Conservation (phyloP, 352 stramenopile species). For the Aphanomyces astaci region DNA sequence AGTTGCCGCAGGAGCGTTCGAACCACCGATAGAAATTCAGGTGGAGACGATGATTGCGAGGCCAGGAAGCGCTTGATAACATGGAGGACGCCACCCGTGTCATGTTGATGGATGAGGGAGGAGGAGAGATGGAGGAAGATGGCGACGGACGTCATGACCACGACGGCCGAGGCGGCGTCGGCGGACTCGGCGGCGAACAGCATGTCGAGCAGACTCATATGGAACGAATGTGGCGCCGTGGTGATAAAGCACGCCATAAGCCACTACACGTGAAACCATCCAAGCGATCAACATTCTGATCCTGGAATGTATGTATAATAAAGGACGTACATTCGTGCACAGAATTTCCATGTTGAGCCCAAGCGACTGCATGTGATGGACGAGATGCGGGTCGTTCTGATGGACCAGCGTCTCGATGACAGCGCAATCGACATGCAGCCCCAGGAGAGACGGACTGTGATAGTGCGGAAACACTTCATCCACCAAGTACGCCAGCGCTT, state of each 20-base stretch:
- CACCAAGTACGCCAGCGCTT: conserved; percentile 58
- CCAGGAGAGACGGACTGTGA: conserved; percentile 80
- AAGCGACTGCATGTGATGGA: conserved; percentile 55
- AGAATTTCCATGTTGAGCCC: conserved; percentile 84
- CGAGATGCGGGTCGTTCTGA: conserved; percentile 70
- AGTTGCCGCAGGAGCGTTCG: conserved; percentile 55
- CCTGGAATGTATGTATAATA: neutral
- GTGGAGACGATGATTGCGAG: conserved; percentile 56
- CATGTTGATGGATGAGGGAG: conserved; percentile 51
- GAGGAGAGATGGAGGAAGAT: conserved; percentile 67
- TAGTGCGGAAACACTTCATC: conserved; percentile 68
- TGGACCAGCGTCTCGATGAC: conserved; percentile 73
- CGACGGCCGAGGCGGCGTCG: conserved; percentile 54
- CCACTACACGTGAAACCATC: conserved; percentile 33
- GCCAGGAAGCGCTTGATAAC: conserved; percentile 75
- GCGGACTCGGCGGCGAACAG: conserved; percentile 54
- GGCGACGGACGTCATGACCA: conserved; percentile 63
- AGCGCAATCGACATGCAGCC: conserved; percentile 69
- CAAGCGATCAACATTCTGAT: no score
- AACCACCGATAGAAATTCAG: conserved; percentile 9
- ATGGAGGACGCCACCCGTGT: conserved; percentile 69
- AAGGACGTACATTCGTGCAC: conserved; percentile 38
- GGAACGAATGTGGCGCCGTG: conserved; percentile 54
- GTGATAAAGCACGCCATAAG: conserved; percentile 82
- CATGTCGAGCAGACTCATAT: conserved; percentile 76